Evolutionary conservation across 2,329 filamentous ascomycete genomes (phyloP).

Genomic region (Cytospora schulzeri): DNA sequence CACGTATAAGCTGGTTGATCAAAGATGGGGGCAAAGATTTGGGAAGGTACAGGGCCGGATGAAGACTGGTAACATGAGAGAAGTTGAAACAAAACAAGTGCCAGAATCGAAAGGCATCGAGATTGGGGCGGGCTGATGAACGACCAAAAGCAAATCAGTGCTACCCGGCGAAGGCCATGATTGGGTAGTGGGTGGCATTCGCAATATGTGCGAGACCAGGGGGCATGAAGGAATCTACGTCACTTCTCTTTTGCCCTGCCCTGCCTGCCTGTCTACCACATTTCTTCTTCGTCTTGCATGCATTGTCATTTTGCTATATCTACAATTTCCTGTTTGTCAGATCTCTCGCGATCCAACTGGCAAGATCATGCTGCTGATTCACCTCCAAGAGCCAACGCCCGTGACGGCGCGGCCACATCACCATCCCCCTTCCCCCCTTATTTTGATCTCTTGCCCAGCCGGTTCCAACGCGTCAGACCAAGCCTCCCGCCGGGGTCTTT

Average conservation of each 20-base stretch:
- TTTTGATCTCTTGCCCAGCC: neutral
- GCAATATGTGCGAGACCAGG: neutral
- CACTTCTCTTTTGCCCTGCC: neutral
- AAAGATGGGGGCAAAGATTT: too few relatives aligned
- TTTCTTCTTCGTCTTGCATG: constrained; percentile 6
- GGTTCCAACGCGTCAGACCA: neutral
- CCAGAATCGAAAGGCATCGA: neutral
- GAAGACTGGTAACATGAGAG: neutral
- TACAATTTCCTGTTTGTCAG: constrained; percentile 11
- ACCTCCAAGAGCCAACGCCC: constrained; percentile 1
- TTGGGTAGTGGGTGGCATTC: neutral
- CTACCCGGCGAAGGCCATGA: neutral
- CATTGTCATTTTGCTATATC: constrained; percentile 17
- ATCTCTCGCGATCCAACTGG: constrained; percentile 14
- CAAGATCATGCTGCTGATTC: constrained; percentile 5
- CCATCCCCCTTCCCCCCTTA: neutral
- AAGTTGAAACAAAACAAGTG: too few relatives aligned
- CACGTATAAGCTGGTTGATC: constrained; percentile 31
- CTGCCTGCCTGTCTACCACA: too few relatives aligned
- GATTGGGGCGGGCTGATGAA: neutral
- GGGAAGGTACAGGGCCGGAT: too few relatives aligned
- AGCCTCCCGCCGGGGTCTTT: neutral
- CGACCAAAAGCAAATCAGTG: too few relatives aligned
- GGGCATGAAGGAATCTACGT: neutral
- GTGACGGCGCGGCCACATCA: constrained; percentile 6